Conservation (phyloP, 2,329 filamentous ascomycete species). For the Rhynchosporium graminicola region DNA sequence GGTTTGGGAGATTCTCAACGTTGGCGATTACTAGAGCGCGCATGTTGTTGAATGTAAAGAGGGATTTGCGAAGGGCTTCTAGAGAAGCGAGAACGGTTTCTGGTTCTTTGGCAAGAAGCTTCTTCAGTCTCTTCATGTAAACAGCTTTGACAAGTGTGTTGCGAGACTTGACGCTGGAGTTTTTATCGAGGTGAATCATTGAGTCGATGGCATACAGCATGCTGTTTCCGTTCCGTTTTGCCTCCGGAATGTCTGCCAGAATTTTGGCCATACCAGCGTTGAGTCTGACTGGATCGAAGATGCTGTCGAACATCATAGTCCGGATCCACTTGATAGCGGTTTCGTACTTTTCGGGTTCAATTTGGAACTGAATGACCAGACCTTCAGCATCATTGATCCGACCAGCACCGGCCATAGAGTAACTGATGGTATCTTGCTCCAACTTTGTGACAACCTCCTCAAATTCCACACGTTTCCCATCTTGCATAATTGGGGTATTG, state of each 20-base stretch:
- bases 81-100: slow-evolving; percentile 75
- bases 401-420: slow-evolving; percentile 68
- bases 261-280: slow-evolving; percentile 73
- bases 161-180: slow-evolving; percentile 75
- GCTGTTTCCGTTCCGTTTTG: slow-evolving; percentile 79
- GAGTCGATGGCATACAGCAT: slow-evolving; percentile 68
- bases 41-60: slow-evolving; percentile 85
- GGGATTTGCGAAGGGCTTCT: slow-evolving; percentile 69
- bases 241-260: slow-evolving; percentile 86
- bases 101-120: slow-evolving; percentile 75
- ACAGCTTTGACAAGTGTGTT: slow-evolving; percentile 83
- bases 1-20: slow-evolving; percentile 70
- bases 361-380: slow-evolving; percentile 77
- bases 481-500: slow-evolving; percentile 78
- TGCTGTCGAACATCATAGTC: slow-evolving; percentile 81
- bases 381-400: slow-evolving; percentile 78
- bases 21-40: slow-evolving; percentile 83
- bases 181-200: slow-evolving; percentile 77
- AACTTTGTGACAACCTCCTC: slow-evolving; percentile 90
- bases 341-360: slow-evolving; percentile 85
- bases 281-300: slow-evolving; percentile 74
- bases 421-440: slow-evolving; percentile 87
- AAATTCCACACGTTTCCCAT: slow-evolving; percentile 78
- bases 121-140: slow-evolving; percentile 83
- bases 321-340: slow-evolving; percentile 81